Conservation (phyloP, 1,139 yeast species). For the Candida smagusa region DNA sequence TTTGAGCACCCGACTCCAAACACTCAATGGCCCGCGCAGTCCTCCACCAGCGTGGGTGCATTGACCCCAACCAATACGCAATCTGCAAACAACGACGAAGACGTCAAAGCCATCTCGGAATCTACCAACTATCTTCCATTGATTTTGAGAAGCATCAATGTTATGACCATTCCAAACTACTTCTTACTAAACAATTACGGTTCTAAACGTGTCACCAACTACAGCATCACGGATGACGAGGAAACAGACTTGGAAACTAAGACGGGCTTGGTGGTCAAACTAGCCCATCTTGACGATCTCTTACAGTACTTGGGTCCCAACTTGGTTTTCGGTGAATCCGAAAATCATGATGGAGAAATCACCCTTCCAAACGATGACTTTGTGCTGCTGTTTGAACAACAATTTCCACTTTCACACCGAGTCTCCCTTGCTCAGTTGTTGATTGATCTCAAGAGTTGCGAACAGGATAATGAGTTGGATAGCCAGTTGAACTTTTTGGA, state of each 20-base stretch:
- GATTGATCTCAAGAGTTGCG: slow-evolving; percentile 17
- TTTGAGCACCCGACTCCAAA: slow-evolving; percentile 11
- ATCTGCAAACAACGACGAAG: not conserved
- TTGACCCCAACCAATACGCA: slow-evolving; percentile 1
- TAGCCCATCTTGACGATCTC: slow-evolving; percentile 30
- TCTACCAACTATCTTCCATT: slow-evolving; percentile 61
- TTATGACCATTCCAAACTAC: slow-evolving; percentile 49
- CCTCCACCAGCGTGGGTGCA: not conserved
- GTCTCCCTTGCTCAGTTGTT: slow-evolving; percentile 33
- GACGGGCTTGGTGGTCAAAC: slow-evolving; percentile 28
- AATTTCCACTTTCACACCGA: slow-evolving; percentile 35
- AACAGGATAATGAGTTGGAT: slow-evolving; percentile 23
- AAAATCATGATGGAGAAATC: slow-evolving; percentile 6
- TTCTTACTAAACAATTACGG: slow-evolving; percentile 36
- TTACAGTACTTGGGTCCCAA: slow-evolving; percentile 32
- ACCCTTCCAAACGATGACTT: slow-evolving; percentile 10
- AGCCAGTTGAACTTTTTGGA: slow-evolving; percentile 38
- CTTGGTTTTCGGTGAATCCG: slow-evolving; percentile 29
- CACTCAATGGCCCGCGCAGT: not conserved
- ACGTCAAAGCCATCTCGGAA: slow-evolving; percentile 19
- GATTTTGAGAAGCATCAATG: slow-evolving; percentile 58
- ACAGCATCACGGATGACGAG: slow-evolving; percentile 32
- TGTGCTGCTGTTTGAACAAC: slow-evolving; percentile 17
- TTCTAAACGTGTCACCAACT: slow-evolving; percentile 10
- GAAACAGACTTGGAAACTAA: slow-evolving; percentile 36